Conservation (phyloP, 352 stramenopile species). For the Globisporangium iwayamae region DNA sequence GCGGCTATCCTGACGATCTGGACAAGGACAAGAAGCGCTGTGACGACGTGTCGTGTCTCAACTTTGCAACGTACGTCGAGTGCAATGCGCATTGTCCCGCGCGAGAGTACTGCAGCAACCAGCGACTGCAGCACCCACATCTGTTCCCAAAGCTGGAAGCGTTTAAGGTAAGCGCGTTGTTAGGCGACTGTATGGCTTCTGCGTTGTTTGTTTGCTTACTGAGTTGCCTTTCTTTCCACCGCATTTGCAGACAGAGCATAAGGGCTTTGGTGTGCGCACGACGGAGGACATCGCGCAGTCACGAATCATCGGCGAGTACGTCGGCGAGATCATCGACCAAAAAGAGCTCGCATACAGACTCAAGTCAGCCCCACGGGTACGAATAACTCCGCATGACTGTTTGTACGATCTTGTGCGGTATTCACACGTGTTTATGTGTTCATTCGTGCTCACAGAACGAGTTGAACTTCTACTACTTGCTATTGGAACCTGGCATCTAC, state of each 20-base stretch:
- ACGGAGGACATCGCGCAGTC: constrained; percentile 53
- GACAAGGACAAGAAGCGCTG: constrained; percentile 53
- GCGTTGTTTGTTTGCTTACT: neutral
- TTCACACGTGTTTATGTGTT: constrained; percentile 5
- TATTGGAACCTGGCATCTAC: constrained; percentile 79
- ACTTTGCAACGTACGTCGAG: constrained; percentile 86
- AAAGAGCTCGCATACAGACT: constrained; percentile 67
- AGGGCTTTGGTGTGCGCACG: constrained; percentile 84
- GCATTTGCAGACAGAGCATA: constrained; percentile 50
- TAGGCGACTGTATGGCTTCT: neutral
- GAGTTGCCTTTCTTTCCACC: neutral
- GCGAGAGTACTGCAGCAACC: constrained; percentile 56
- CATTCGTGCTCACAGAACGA: constrained; percentile 38
- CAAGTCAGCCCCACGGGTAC: constrained; percentile 50
- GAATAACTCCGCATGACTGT: neutral
- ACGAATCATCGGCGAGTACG: constrained; percentile 87
- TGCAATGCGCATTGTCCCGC: constrained; percentile 50
- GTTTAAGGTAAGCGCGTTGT: constrained; percentile 39
- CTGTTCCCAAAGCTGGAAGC: constrained; percentile 60
- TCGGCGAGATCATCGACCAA: constrained; percentile 91
- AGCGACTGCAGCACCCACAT: constrained; percentile 72
- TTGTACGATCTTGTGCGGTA: neutral
- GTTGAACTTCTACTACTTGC: constrained; percentile 86
- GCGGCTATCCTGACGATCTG: constrained; percentile 33
- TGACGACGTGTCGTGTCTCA: constrained; percentile 85